These are phyloP conservation scores for Parmelia sp. DNA, from an alignment of 495 filamentous ascomycete species.

Conservation along the genomic window DNA sequence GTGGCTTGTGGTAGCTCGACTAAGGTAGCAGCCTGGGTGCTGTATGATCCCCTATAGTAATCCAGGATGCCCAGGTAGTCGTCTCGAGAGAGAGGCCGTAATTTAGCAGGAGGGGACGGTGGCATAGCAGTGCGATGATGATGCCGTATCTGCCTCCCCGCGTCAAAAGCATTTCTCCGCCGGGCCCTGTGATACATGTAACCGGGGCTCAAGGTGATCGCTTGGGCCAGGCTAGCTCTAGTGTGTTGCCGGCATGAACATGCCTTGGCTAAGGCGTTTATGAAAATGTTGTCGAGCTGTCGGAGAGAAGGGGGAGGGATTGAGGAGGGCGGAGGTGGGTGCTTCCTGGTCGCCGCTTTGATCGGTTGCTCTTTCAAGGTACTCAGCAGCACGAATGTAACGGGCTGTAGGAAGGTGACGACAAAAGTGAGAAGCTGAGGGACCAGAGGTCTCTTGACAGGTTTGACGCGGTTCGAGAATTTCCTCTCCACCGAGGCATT, in stretches of 20 bases:
- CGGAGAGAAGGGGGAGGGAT: slow-evolving; percentile 32
- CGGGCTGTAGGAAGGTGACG: slow-evolving; percentile 31
- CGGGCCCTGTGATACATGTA: slow-evolving; percentile 17
- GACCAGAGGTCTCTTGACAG: slow-evolving; percentile 42
- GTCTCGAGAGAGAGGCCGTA: slow-evolving; percentile 17
- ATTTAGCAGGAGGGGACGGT: not conserved
- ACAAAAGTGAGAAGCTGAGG: slow-evolving; percentile 37
- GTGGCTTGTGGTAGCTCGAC: not conserved
- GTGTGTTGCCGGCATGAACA: slow-evolving; percentile 55
- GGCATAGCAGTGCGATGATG: slow-evolving; percentile 9
- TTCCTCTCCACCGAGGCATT: slow-evolving; percentile 45
- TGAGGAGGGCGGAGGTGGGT: slow-evolving; percentile 32
- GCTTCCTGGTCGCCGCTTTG: slow-evolving; percentile 28
- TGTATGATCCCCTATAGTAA: slow-evolving; percentile 23
- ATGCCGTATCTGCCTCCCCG: slow-evolving; percentile 9
- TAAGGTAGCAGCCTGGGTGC: slow-evolving; percentile 4
- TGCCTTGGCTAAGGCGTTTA: slow-evolving; percentile 58
- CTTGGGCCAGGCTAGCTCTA: slow-evolving; percentile 18
- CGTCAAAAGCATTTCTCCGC: slow-evolving; percentile 14
- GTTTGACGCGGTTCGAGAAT: slow-evolving; percentile 45
- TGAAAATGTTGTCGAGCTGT: slow-evolving; percentile 52
- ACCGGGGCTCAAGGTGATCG: not conserved
- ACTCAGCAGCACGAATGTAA: slow-evolving; percentile 6
- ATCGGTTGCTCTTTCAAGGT: slow-evolving; percentile 19
- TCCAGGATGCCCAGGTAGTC: slow-evolving; percentile 27